Conservation (phyloP, 164 flowering plant genomes). For the Vitis vinifera region ASM3070453v1 NC_081821.1:6713001-6713500, state of each 20-base stretch:
- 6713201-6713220: not conserved
- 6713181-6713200: slow-evolving; percentile 27
- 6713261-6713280: too few relatives aligned
- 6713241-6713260: too few relatives aligned
- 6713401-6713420: too few relatives aligned
- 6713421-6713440: too few relatives aligned
- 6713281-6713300: too few relatives aligned
- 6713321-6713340: too few relatives aligned
- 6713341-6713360: not conserved
- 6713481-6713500: slow-evolving; percentile 63
- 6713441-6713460: slow-evolving; percentile 16
- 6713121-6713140: slow-evolving; percentile 14
- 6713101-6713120: slow-evolving; percentile 4
- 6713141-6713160: slow-evolving; percentile 17
- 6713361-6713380: not conserved
- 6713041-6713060: too few relatives aligned
- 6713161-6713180: slow-evolving; percentile 20
- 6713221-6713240: not conserved
- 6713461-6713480: slow-evolving; percentile 42
- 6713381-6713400: too few relatives aligned
- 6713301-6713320: not conserved
- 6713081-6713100: not conserved
- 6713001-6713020: not conserved
- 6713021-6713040: not conserved
- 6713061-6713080: too few relatives aligned